These are phyloP conservation scores for Pyrenophora teres DNA, from an alignment of 2,329 filamentous ascomycete genomes.

Conservation along the genomic window DNA sequence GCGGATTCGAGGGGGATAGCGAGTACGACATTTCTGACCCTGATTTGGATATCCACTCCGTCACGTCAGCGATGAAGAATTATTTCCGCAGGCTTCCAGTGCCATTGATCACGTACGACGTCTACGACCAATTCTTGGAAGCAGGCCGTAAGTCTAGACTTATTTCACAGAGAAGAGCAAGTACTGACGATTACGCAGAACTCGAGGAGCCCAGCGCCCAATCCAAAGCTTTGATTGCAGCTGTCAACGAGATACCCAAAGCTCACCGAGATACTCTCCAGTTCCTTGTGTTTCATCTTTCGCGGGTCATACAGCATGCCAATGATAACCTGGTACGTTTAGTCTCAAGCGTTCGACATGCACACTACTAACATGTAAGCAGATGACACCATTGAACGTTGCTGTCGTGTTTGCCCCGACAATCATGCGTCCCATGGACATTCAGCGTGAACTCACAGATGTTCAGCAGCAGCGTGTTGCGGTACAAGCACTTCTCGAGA, in stretches of 20 bases:
- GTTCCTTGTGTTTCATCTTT: constrained; percentile 92
- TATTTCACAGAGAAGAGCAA: background rate
- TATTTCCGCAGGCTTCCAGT: constrained; percentile 93
- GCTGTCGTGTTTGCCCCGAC: constrained; percentile 98
- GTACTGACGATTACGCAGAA: constrained; percentile 50
- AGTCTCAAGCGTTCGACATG: background rate
- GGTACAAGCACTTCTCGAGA: constrained; percentile 90
- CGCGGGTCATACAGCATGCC: constrained; percentile 80
- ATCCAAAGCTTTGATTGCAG: constrained; percentile 67
- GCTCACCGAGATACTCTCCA: constrained; percentile 88
- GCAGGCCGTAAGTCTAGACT: constrained; percentile 65
- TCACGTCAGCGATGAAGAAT: constrained; percentile 94
- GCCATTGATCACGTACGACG: constrained; percentile 87
- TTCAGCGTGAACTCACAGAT: constrained; percentile 94
- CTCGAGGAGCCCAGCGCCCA: constrained; percentile 60
- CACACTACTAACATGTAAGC: constrained; percentile 18
- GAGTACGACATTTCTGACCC: constrained; percentile 94
- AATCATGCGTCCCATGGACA: constrained; percentile 87
- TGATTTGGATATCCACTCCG: constrained; percentile 91
- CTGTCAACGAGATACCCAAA: constrained; percentile 77
- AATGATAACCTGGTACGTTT: constrained; percentile 78
- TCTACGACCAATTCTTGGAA: constrained; percentile 88
- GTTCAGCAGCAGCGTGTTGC: constrained; percentile 92
- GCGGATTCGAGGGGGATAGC: constrained; percentile 84
- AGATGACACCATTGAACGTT: constrained; percentile 96